A percentile compares a stretch with the other conserved stretches of the same genome.
Conservation (phyloP, 208 protist species). For the Trichomonas tenax region DNA sequence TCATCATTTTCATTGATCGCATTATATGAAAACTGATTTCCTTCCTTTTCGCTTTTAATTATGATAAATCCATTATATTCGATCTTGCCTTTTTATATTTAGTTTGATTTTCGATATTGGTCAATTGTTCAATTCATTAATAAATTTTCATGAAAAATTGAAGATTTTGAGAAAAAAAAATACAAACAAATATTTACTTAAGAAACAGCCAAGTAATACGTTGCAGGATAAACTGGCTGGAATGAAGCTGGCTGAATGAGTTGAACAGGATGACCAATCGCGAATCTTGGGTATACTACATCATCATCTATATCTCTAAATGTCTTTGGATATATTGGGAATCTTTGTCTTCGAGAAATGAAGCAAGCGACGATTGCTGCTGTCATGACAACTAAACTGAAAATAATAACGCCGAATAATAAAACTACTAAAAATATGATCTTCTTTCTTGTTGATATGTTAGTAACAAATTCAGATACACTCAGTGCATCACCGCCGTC, state of each 20-base stretch:
- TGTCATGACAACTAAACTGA: not conserved
- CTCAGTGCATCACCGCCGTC: not conserved
- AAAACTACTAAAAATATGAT: not conserved
- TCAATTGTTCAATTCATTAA: too few relatives aligned
- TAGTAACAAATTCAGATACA: not conserved
- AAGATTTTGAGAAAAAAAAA: too few relatives aligned
- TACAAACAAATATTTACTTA: not conserved
- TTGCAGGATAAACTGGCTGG: not conserved
- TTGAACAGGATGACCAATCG: not conserved
- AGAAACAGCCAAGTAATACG: not conserved
- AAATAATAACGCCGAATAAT: not conserved
- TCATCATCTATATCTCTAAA: not conserved
- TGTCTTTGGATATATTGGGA: not conserved
- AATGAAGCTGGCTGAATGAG: not conserved
- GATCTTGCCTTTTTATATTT: too few relatives aligned
- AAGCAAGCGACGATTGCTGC: not conserved
- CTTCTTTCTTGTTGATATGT: not conserved
- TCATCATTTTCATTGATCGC: too few relatives aligned
- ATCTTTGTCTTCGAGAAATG: not conserved
- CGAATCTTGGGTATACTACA: not conserved
- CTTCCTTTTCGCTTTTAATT: too few relatives aligned
- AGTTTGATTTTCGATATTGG: too few relatives aligned
- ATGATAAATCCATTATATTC: too few relatives aligned
- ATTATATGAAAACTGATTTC: too few relatives aligned
- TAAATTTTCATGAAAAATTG: too few relatives aligned